phyloP scores from a whole-genome alignment of 2,329 filamentous ascomycete species.

The Aspergillus neotritici region DNA sequence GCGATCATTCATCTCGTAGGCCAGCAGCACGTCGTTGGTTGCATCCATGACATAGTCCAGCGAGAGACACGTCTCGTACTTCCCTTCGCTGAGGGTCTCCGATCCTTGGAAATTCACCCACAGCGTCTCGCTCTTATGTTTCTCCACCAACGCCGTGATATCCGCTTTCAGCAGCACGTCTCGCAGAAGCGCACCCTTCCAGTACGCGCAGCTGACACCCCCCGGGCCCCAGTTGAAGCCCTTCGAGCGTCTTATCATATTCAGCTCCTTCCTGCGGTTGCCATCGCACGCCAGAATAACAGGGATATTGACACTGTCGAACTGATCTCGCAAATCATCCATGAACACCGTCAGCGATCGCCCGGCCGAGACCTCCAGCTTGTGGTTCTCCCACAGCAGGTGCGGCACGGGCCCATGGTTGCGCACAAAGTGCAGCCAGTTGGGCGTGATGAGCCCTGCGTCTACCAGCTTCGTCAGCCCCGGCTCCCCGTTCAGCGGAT shows the following conservation, averaged over 20 bases:
- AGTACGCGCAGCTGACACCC: conserved; percentile 47
- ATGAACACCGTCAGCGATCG: conserved; percentile 38
- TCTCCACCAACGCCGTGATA: conserved; percentile 19
- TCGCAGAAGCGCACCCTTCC: conserved; percentile 44
- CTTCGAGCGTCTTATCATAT: conserved; percentile 45
- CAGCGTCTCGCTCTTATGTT: conserved; percentile 16
- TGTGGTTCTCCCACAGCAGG: conserved; percentile 47
- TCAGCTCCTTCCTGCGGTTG: conserved; percentile 49
- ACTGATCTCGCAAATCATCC: conserved; percentile 43
- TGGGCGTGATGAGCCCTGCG: conserved; percentile 48
- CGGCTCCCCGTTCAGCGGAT: conserved; percentile 50
- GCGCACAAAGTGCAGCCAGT: conserved; percentile 48
- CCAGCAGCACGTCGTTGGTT: conserved; percentile 45
- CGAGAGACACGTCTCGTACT: conserved; percentile 46
- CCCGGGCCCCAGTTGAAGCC: conserved; percentile 47
- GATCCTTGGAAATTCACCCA: conserved; percentile 50
- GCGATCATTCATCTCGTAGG: conserved; percentile 39
- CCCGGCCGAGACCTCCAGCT: conserved; percentile 41
- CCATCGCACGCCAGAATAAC: conserved; percentile 47
- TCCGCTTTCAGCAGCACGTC: conserved; percentile 44
- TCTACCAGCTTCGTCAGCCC: conserved; percentile 40
- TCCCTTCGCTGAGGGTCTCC: conserved; percentile 44
- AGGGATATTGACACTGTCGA: conserved; percentile 45
- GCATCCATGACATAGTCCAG: conserved; percentile 47
- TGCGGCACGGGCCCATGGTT: conserved; percentile 52